Conservation (phyloP, 495 filamentous ascomycete genomes). For the Hypomontagnella submonticulosa region DNA sequence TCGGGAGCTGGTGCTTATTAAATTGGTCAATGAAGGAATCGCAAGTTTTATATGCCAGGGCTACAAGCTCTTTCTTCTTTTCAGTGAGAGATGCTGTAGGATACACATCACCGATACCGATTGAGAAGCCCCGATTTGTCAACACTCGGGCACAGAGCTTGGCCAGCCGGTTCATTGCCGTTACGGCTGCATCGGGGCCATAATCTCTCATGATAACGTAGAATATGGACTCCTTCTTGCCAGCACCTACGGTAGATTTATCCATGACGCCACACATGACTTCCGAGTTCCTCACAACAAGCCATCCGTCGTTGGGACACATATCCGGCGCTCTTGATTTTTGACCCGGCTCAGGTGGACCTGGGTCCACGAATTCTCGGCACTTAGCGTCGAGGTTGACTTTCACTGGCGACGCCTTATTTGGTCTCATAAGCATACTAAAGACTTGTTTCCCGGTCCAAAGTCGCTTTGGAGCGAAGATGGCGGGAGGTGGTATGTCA, state of each 20-base stretch:
- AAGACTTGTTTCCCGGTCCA: conserved; percentile 99
- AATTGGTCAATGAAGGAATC: conserved; percentile 86
- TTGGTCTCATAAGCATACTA: conserved; percentile 93
- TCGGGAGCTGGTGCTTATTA: conserved; percentile 79
- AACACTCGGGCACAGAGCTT: conserved; percentile 90
- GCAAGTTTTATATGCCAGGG: conserved; percentile 81
- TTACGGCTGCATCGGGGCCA: conserved; percentile 86
- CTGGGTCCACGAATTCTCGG: conserved; percentile 74
- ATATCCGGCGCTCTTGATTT: conserved; percentile 70
- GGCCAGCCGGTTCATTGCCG: conserved; percentile 93
- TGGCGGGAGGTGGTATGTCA: conserved; percentile 85
- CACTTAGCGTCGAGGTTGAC: conserved; percentile 96
- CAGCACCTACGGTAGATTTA: conserved; percentile 92
- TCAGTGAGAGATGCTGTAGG: conserved; percentile 73
- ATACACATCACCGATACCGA: conserved; percentile 93
- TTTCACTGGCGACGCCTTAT: conserved; percentile 77
- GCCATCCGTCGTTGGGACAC: conserved; percentile 83
- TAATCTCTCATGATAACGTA: conserved; percentile 96
- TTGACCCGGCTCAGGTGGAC: conserved; percentile 51
- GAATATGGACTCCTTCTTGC: conserved; percentile 97
- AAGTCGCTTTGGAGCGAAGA: conserved; percentile 84
- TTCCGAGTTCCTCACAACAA: conserved; percentile 94
- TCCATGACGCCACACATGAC: conserved; percentile 99
- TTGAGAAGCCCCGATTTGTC: conserved; percentile 92
- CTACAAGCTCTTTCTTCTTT: conserved; percentile 79